Conservation (phyloP, 352 stramenopile species). For the Phytopythium helicoides region DNA sequence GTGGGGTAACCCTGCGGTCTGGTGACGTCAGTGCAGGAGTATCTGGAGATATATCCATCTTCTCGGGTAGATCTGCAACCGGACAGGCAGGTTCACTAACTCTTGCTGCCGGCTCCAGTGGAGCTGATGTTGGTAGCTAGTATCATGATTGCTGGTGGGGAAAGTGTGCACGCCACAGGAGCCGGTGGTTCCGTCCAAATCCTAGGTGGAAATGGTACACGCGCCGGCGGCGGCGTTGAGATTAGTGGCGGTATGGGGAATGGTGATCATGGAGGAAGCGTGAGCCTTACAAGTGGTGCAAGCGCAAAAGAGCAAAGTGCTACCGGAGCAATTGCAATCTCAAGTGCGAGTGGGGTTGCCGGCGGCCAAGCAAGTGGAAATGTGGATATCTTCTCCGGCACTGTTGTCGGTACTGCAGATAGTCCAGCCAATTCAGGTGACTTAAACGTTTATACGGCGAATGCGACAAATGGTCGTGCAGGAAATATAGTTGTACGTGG, state of each 20-base stretch:
- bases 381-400: not conserved
- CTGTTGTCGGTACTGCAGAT: not conserved
- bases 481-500: not conserved
- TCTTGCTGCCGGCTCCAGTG: too few relatives aligned
- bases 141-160: not conserved
- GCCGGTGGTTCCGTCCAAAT: not conserved
- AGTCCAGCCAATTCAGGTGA: not conserved
- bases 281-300: not conserved
- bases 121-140: too few relatives aligned
- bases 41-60: too few relatives aligned
- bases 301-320: not conserved
- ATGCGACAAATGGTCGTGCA: not conserved
- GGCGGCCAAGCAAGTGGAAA: not conserved
- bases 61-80: too few relatives aligned
- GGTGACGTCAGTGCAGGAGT: too few relatives aligned
- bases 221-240: constrained; percentile 6
- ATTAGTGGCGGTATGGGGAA: constrained; percentile 9
- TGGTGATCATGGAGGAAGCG: not conserved
- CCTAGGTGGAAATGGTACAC: not conserved
- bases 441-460: not conserved
- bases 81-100: too few relatives aligned
- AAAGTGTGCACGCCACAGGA: not conserved
- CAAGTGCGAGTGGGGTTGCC: not conserved
- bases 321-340: not conserved
- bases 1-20: too few relatives aligned